Base-by-base conservation (phyloP, 305 asterid species). In the Rubia peregrina region DNA sequence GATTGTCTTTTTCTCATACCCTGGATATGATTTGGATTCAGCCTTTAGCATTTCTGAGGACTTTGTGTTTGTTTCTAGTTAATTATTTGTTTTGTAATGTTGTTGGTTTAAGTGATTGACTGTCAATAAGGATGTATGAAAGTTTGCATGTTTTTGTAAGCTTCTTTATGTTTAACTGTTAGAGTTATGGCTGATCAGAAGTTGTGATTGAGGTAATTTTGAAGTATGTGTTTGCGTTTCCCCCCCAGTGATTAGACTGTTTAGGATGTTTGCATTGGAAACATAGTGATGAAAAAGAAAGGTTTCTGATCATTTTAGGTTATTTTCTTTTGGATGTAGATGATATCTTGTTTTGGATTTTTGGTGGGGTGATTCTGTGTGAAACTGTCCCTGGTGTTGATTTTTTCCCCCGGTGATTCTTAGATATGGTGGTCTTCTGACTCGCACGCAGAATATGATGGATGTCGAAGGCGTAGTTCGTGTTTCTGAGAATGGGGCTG, bases 401-500 rank as follows among this genome's bases (percentile, higher is more conserved):
- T 69, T 71, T 71, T 61, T 71, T n/a, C 38, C 36, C 62, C 63
- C 46, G 51, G 40, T 33, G 61, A 30, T 48, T 60, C 49, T 71
- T 57, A n/a, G 16, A 9, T 64, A 22, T 48, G 30, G 30, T 30
- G 6, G 61, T 40, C 22, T 10, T 26, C 30, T 38, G 33, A 67
- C 9, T n/a, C n/a, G n/a, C n/a, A 16, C 49, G 65, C 61, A 77
- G 80, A 72, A 36, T 76, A 49, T 36, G 80, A 89, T 88, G 96
- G 95, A 86, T 73, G 78, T 79, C 70, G 90, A 84, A 53, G 77
- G 68, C 56, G 41, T 65, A 68, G 72, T 78, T 77, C 69, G 78
- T 4, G 69, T 74, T 60, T 53, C 87, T 76, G 87, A 57, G 70
- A 86, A 80, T 17, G 87, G 82, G 75, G 74, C 13, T 65, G 83